phyloP scores from a whole-genome alignment of 352 stramenopile genomes.

The Poterioochromonas sp. region DNA sequence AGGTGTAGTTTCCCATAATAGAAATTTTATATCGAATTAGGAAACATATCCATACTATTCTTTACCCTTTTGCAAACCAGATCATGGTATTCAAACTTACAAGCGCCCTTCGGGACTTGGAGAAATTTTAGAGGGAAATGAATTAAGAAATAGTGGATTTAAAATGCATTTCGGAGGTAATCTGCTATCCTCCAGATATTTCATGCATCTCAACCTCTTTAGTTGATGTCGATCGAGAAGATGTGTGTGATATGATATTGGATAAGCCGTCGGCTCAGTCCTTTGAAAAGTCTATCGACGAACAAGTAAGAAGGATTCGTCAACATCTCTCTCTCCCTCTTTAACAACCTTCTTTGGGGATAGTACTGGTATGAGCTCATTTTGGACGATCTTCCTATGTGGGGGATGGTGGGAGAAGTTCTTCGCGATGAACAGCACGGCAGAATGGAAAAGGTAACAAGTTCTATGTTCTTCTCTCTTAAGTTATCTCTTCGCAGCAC shows the following conservation, averaged over 20 bases:
- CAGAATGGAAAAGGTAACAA: conserved; percentile 56
- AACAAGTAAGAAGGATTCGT: conserved; percentile 3
- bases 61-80: conserved; percentile 94
- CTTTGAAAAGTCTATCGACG: conserved; percentile 58
- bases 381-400: conserved; percentile 94
- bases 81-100: conserved; percentile 48
- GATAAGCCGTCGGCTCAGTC: conserved; percentile 46
- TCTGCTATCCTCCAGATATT: conserved; percentile 34
- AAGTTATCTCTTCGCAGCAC: conserved; percentile 37
- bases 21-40: conserved; percentile 53
- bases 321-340: conserved; percentile 1
- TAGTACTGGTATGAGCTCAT: conserved; percentile 98
- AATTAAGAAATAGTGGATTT: conserved; percentile 82
- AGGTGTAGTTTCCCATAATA: too few species aligned
- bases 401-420: conserved; percentile 94
- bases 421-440: conserved; percentile 71
- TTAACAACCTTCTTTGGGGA: conserved; percentile 4
- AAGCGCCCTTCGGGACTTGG: conserved; percentile 59
- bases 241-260: conserved; percentile 41
- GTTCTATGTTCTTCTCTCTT: not conserved
- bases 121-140: conserved; percentile 88
- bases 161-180: conserved; percentile 55
- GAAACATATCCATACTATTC: conserved; percentile 99
- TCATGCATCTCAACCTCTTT: conserved; percentile 22
- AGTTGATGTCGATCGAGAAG: conserved; percentile 33